phyloP scores from a whole-genome alignment of 805 yeast genomes.

The Kuraishia borneana region DNA sequence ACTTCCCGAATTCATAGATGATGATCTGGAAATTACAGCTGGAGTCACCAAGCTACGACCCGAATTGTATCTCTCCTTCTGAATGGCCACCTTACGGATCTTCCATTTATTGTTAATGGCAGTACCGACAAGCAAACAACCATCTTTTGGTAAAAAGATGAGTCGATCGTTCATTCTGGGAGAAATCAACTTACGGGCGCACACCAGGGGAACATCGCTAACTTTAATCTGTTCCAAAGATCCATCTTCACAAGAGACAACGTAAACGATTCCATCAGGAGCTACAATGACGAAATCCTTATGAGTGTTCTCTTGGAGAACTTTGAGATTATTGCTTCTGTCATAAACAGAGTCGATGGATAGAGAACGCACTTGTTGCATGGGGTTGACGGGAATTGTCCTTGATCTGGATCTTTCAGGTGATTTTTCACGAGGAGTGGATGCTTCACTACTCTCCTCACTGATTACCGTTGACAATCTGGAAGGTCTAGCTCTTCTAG shows the following conservation, averaged over 20 bases:
- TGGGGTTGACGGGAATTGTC: background rate
- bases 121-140: constrained; percentile 48
- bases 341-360: constrained; percentile 21
- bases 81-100: constrained; percentile 35
- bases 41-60: constrained; percentile 27
- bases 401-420: background rate
- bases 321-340: constrained; percentile 14
- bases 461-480: background rate
- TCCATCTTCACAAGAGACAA: constrained; percentile 41
- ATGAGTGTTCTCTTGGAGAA: constrained; percentile 16
- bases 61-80: constrained; percentile 33
- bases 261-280: constrained; percentile 36
- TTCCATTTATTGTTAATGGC: constrained; percentile 60
- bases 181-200: constrained; percentile 47
- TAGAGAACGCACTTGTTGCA: constrained; percentile 9
- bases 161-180: constrained; percentile 70
- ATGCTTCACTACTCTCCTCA: background rate
- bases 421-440: background rate
- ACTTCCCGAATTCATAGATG: constrained; percentile 11
- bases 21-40: constrained; percentile 18
- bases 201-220: constrained; percentile 24
- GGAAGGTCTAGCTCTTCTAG: constrained; percentile 11
- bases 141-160: constrained; percentile 38
- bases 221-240: constrained; percentile 21
- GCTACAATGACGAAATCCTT: constrained; percentile 42